phyloP scores from a whole-genome alignment of 2,329 filamentous ascomycete species.

The Triangularia setosa region DNA sequence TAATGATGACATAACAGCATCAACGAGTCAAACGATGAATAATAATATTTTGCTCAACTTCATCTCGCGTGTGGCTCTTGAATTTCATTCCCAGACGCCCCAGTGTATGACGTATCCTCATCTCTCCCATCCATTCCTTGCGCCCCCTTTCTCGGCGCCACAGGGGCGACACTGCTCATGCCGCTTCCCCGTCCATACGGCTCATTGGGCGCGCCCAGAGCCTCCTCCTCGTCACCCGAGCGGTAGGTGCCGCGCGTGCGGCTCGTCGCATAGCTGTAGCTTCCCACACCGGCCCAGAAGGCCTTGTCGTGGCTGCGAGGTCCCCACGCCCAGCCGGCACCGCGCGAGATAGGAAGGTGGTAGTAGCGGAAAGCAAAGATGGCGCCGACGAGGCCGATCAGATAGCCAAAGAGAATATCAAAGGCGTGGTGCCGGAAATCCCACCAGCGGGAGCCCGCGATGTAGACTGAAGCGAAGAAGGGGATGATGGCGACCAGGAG shows the following conservation, averaged over 20 bases:
- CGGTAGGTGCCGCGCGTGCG: conserved; percentile 28
- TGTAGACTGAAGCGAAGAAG: conserved; percentile 71
- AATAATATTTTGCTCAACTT: background rate
- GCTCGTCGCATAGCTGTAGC: conserved; percentile 52
- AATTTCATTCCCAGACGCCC: background rate
- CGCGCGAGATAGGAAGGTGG: conserved; percentile 72
- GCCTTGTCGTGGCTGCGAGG: conserved; percentile 68
- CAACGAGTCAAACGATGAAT: background rate
- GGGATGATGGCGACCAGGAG: conserved; percentile 67
- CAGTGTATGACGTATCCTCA: conserved; percentile 15
- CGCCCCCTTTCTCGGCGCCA: conserved; percentile 9
- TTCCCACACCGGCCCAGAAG: conserved; percentile 72
- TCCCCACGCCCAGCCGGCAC: conserved; percentile 87
- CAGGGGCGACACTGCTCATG: conserved; percentile 1
- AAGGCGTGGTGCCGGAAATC: conserved; percentile 91
- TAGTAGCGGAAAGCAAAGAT: conserved; percentile 81
- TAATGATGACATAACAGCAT: background rate
- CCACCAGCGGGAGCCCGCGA: conserved; percentile 80
- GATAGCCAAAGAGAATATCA: conserved; percentile 80
- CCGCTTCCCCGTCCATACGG: conserved; percentile 18
- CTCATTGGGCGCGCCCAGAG: conserved; percentile 8
- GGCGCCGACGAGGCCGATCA: conserved; percentile 68
- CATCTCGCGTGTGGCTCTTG: background rate
- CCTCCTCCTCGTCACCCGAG: conserved; percentile 32
- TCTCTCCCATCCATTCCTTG: background rate